Evolutionary conservation across 2,329 filamentous ascomycete species (phyloP).

Genomic region (Aspergillus nomiae): DNA sequence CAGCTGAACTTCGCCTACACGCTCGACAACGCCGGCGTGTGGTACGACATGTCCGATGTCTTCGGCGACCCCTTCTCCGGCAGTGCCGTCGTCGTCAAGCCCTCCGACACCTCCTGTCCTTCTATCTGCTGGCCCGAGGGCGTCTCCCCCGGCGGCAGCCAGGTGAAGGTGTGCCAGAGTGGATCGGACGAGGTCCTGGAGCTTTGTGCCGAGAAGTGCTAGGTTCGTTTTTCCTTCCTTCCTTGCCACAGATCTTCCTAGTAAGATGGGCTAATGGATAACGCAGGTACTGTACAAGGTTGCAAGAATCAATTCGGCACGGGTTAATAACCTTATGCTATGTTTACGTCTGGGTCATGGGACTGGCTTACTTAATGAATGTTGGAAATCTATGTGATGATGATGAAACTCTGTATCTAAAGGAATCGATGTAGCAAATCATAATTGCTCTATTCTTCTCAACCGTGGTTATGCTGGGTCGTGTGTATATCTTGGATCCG

Average conservation of each 20-base stretch:
- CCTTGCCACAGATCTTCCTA: not conserved
- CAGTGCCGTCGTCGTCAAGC: constrained; percentile 25
- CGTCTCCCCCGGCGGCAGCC: constrained; percentile 31
- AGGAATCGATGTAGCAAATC: not conserved
- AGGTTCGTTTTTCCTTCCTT: not conserved
- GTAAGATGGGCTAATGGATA: not conserved
- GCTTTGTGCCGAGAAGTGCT: constrained; percentile 32
- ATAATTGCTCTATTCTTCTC: not conserved
- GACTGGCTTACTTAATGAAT: not conserved
- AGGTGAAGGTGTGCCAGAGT: constrained; percentile 32
- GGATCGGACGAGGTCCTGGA: constrained; percentile 30
- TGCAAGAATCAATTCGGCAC: too few species aligned
- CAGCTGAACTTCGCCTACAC: constrained; percentile 47
- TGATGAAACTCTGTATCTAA: not conserved
- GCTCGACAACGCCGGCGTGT: constrained; percentile 38
- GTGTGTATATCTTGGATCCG: not conserved
- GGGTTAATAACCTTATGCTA: too few species aligned
- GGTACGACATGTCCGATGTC: constrained; percentile 48
- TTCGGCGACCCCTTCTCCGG: constrained; percentile 45
- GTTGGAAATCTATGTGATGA: not conserved
- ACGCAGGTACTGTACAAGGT: not conserved
- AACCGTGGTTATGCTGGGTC: not conserved
- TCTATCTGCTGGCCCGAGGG: constrained; percentile 37
- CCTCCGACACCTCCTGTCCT: constrained; percentile 27
- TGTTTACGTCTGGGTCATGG: not conserved